Evolutionary conservation across 345 rosid genomes (phyloP).

Genomic region (Heritiera fomes): DNA sequence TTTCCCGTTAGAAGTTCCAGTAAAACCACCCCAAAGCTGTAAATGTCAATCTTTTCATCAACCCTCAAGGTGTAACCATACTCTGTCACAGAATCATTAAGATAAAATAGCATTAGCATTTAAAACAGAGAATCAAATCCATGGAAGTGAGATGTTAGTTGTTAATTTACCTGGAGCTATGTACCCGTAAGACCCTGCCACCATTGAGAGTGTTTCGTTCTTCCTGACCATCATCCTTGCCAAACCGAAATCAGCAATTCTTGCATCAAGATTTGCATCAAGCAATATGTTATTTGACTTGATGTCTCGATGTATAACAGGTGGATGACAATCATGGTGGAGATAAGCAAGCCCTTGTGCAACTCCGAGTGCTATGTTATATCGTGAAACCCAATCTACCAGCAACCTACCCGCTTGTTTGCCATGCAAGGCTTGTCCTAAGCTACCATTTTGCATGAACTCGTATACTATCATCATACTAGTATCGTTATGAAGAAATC

Average conservation of each 20-base stretch:
- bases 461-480: slow-evolving; percentile 82
- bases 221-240: slow-evolving; percentile 83
- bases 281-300: slow-evolving; percentile 88
- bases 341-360: slow-evolving; percentile 94
- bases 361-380: slow-evolving; percentile 78
- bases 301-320: slow-evolving; percentile 84
- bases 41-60: slow-evolving; percentile 91
- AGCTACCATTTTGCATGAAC: slow-evolving; percentile 83
- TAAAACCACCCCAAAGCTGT: slow-evolving; percentile 84
- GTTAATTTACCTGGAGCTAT: slow-evolving; percentile 77
- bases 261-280: slow-evolving; percentile 79
- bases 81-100: slow-evolving; percentile 44
- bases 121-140: not conserved
- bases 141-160: not conserved
- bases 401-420: slow-evolving; percentile 65
- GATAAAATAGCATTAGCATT: not conserved
- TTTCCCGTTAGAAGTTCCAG: slow-evolving; percentile 82
- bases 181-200: slow-evolving; percentile 97
- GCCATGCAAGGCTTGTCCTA: slow-evolving; percentile 79
- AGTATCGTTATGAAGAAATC: slow-evolving; percentile 69
- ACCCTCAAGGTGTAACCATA: slow-evolving; percentile 90
- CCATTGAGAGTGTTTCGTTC: slow-evolving; percentile 91
- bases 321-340: slow-evolving; percentile 92
- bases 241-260: slow-evolving; percentile 90
- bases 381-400: slow-evolving; percentile 87